phyloP scores from a whole-genome alignment of 106 monocot genomes.

The Dendrobium huoshanense region DNA sequence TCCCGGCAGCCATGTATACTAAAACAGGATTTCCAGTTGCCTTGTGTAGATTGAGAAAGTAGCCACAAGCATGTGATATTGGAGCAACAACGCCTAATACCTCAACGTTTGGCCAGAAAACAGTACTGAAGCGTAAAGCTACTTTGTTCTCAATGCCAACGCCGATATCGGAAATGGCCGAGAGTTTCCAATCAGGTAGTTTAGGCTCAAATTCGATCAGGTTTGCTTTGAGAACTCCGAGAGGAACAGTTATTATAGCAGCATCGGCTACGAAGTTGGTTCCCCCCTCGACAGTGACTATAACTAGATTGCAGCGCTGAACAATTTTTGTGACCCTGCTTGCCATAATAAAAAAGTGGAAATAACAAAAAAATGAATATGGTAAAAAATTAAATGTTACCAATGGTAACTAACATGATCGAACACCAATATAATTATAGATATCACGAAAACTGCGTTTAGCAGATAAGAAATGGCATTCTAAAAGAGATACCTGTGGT shows the following conservation, averaged over 20 bases:
- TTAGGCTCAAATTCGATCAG: slow-evolving; percentile 74
- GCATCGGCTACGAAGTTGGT: slow-evolving; percentile 68
- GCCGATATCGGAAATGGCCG: slow-evolving; percentile 83
- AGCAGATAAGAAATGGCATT: too few species aligned
- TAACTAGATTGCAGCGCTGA: slow-evolving; percentile 45
- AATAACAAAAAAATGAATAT: too few species aligned
- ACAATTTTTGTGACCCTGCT: slow-evolving; percentile 60
- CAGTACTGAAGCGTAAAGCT: slow-evolving; percentile 61
- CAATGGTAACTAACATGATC: too few species aligned
- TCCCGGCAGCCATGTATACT: slow-evolving; percentile 96
- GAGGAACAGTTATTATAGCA: slow-evolving; percentile 83
- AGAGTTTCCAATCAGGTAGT: slow-evolving; percentile 79
- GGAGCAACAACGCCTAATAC: slow-evolving; percentile 76
- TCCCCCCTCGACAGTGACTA: slow-evolving; percentile 52
- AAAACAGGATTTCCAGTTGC: slow-evolving; percentile 76
- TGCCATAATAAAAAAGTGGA: neutral
- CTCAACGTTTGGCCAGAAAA: slow-evolving; percentile 98
- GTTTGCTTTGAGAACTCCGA: slow-evolving; percentile 89
- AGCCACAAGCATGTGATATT: slow-evolving; percentile 76
- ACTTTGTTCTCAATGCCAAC: slow-evolving; percentile 93
- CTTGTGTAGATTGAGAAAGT: slow-evolving; percentile 97
- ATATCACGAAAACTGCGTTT: too few species aligned
- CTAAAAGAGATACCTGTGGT: slow-evolving; percentile 43
- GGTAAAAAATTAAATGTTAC: too few species aligned
- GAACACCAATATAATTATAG: too few species aligned